Evolutionary conservation across 108 stramenopile genomes (phyloP), one percentile per base, ranked within the genome.

Genomic region (Conticribra guillardii): DNA sequence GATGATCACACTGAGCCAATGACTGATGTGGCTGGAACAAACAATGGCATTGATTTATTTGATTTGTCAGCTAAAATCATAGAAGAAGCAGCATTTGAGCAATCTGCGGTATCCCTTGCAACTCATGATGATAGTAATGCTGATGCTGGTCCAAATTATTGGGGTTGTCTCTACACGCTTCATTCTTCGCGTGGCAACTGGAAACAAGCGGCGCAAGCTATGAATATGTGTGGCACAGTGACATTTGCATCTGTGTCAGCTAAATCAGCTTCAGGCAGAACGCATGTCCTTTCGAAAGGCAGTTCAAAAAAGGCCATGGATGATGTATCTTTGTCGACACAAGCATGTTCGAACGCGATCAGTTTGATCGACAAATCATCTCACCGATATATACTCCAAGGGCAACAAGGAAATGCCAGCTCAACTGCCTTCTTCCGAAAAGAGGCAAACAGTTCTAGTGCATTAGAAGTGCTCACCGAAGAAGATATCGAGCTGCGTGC

Each of bases 151-250:
- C 73, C 86, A 18, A 86, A 91, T 64, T 91, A 87, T 63, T 81
- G 79, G 69, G 87, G 91, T 7, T 86, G 87, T 46, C 71, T 93
- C 27, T 95, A 90, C 61, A 70, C 90, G 0, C 76, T 95, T 11
- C 84, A 93, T 74, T 79, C 84, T 1, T 91, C 90, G 17, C 88
- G 85, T 55, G 79, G 83, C 45, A 61, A 93, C 44, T 95, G 91
- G 94, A 82, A 80, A 60, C 66, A 85, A 51, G 90, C 89, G 0
- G 85, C 90, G 1, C 74, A 86, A 53, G 83, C 89, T n/a, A 85
- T 91, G 85, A 83, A 90, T 54, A 63, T 88, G 45, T 86, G 82
- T 49, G 93, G 67, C 17, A 81, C 78, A 52, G 69, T 48, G n/a
- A 41, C 64, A 54, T 33, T 34, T 33, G 45, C 48, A 30, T 41